These are phyloP conservation scores for Nadsonia starkeyi-henricii DNA, from an alignment of 1,139 yeast species.

Conservation along the genomic window DNA sequence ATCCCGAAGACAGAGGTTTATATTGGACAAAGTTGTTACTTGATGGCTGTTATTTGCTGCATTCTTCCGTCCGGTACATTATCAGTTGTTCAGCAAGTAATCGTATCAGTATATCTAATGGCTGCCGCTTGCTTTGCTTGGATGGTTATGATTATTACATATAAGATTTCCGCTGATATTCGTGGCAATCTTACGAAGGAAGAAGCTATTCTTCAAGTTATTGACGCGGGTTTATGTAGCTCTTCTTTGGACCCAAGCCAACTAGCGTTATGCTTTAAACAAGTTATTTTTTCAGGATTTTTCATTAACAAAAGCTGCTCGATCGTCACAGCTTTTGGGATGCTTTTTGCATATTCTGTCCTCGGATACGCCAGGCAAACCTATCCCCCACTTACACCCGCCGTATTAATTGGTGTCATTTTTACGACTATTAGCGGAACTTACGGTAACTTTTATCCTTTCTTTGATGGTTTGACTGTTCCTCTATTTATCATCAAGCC, in stretches of 20 bases:
- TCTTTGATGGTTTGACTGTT: background rate
- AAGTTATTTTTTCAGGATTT: background rate
- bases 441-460: background rate
- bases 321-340: background rate
- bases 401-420: background rate
- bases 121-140: background rate
- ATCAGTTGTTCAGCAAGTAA: background rate
- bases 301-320: background rate
- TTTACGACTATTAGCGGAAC: background rate
- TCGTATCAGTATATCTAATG: background rate
- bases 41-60: background rate
- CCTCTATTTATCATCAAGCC: background rate
- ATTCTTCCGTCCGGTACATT: background rate
- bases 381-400: background rate
- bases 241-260: background rate
- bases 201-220: background rate
- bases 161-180: background rate
- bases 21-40: background rate
- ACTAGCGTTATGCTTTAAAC: background rate
- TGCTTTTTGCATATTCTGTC: background rate
- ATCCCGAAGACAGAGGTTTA: background rate
- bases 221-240: background rate
- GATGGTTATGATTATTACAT: background rate
- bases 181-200: background rate
- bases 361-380: background rate